phyloP scores from a whole-genome alignment of 805 yeast genomes.

The Kazachstania psychrophila region DNA sequence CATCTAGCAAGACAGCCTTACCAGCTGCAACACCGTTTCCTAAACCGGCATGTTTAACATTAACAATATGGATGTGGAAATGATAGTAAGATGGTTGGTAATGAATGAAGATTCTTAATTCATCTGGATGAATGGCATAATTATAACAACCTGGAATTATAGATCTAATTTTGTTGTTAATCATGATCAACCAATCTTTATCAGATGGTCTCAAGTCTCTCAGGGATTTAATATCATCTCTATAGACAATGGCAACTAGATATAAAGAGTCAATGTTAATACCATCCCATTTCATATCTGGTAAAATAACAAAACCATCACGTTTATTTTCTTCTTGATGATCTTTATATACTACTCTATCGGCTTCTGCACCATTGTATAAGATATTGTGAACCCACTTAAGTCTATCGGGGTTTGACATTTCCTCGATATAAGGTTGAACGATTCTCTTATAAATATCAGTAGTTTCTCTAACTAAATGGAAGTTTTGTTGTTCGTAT shows the following conservation, averaged over 20 bases:
- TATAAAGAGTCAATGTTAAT: conserved; percentile 59
- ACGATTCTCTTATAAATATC: conserved; percentile 55
- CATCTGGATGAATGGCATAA: conserved; percentile 37
- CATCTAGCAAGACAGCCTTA: conserved; percentile 73
- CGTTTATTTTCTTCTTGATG: conserved; percentile 35
- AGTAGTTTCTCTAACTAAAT: conserved; percentile 71
- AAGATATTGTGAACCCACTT: conserved; percentile 88
- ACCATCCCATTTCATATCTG: conserved; percentile 97
- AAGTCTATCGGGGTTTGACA: conserved; percentile 60
- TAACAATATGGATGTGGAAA: conserved; percentile 85
- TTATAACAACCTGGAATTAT: conserved; percentile 43
- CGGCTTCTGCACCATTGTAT: conserved; percentile 74
- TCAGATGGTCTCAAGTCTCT: conserved; percentile 63
- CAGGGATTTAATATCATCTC: conserved; percentile 59
- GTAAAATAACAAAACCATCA: conserved; percentile 65
- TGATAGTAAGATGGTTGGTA: conserved; percentile 96
- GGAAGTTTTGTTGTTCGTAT: conserved; percentile 47
- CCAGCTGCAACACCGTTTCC: conserved; percentile 66
- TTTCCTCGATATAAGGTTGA: conserved; percentile 64
- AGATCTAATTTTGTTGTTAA: conserved; percentile 38
- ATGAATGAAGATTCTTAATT: conserved; percentile 73
- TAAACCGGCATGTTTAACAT: conserved; percentile 56
- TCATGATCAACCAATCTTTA: conserved; percentile 42
- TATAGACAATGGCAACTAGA: conserved; percentile 63
- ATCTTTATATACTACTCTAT: conserved; percentile 63